phyloP scores from a whole-genome alignment of 805 yeast genomes.

The Babjeviella inositovora region DNA sequence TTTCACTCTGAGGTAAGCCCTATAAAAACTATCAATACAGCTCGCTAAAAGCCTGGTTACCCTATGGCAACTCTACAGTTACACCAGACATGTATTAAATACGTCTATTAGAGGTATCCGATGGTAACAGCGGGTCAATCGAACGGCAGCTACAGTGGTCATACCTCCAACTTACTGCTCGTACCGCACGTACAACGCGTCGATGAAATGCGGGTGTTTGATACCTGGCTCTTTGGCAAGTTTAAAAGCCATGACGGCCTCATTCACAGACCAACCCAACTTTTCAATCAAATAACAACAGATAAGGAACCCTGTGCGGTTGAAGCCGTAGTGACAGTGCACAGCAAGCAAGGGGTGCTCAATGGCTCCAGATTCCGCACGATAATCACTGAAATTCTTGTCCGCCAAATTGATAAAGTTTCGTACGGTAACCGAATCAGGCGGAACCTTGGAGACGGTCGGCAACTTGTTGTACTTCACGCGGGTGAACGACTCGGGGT shows the following conservation, averaged over 20 bases:
- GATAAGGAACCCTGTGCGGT: slow-evolving; percentile 60
- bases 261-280: slow-evolving; percentile 40
- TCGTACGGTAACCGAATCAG: slow-evolving; percentile 42
- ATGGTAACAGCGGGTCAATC: too few relatives aligned
- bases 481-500: slow-evolving; percentile 33
- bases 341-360: slow-evolving; percentile 32
- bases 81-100: too few relatives aligned
- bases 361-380: slow-evolving; percentile 3
- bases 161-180: slow-evolving; percentile 15
- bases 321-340: slow-evolving; percentile 75
- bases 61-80: too few relatives aligned
- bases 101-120: too few relatives aligned
- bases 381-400: slow-evolving; percentile 14
- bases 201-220: slow-evolving; percentile 63
- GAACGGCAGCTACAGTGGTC: too few relatives aligned
- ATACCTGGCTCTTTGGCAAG: slow-evolving; percentile 54
- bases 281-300: slow-evolving; percentile 53
- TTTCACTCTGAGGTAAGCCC: too few relatives aligned
- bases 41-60: too few relatives aligned
- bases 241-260: slow-evolving; percentile 45
- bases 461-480: slow-evolving; percentile 57
- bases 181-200: slow-evolving; percentile 54
- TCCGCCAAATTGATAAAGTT: slow-evolving; percentile 38
- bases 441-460: slow-evolving; percentile 66
- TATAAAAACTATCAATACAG: too few relatives aligned